A percentile compares a stretch with the other conserved stretches of the same genome.
phyloP scores from a whole-genome alignment of 83 land plant species.

The Diphasiastrum complanatum region DNA sequence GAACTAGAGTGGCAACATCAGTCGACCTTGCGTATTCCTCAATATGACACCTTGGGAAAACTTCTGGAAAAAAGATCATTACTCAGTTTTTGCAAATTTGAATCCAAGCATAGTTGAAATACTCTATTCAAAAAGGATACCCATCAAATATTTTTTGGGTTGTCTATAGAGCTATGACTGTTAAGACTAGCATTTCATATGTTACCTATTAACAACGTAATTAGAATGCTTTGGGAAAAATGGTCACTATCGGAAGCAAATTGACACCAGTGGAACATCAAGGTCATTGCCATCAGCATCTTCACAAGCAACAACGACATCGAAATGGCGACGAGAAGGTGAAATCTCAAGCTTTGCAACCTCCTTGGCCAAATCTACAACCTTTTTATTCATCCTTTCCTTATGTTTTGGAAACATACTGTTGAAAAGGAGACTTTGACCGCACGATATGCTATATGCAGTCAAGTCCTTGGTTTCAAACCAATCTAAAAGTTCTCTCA shows the following conservation, averaged over 20 bases:
- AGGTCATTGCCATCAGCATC: conserved; percentile 86
- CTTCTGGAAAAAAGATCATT: too few species aligned
- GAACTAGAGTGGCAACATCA: too few species aligned
- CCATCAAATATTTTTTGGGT: too few species aligned
- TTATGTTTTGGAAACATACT: conserved; percentile 81
- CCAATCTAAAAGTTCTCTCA: conserved; percentile 65
- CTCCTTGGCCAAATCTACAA: conserved; percentile 65
- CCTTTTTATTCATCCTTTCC: conserved; percentile 71
- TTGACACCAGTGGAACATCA: conserved; percentile 71
- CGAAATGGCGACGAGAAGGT: conserved; percentile 61
- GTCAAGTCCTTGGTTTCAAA: conserved; percentile 51
- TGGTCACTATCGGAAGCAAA: conserved; percentile 51
- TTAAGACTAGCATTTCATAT: too few species aligned
- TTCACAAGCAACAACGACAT: conserved; percentile 90
- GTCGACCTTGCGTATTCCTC: too few species aligned
- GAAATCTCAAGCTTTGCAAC: conserved; percentile 75
- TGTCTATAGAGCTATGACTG: too few species aligned
- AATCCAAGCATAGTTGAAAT: too few species aligned
- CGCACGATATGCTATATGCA: conserved; percentile 81
- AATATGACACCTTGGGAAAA: too few species aligned
- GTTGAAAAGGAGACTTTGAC: conserved; percentile 70
- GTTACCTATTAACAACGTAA: too few species aligned
- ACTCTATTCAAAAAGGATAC: too few species aligned
- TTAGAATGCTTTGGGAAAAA: too few species aligned
- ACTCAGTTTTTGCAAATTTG: too few species aligned